Evolutionary conservation across 2,329 filamentous ascomycete species (phyloP).

Genomic region (Alternaria dauci): DNA sequence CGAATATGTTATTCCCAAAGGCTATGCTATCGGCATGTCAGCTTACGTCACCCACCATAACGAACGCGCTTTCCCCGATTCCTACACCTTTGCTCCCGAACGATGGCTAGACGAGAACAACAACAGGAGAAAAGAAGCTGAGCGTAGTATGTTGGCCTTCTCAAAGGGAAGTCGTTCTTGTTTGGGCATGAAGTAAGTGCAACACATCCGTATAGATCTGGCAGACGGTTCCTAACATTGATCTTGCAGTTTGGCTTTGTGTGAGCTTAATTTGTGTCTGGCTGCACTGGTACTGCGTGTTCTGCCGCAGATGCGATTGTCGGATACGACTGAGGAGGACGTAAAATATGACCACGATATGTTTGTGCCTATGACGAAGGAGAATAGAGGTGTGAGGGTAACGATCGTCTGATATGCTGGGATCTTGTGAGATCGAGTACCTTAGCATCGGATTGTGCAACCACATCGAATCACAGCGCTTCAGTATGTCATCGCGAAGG

Average conservation of each 20-base stretch:
- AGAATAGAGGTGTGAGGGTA: slow-evolving; percentile 33
- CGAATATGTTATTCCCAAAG: slow-evolving; percentile 32
- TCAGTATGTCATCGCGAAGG: background rate
- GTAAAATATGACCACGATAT: slow-evolving; percentile 37
- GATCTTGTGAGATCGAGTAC: background rate
- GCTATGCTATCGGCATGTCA: slow-evolving; percentile 40
- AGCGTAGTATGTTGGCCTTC: slow-evolving; percentile 41
- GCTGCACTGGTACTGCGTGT: slow-evolving; percentile 32
- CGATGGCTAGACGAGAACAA: slow-evolving; percentile 42
- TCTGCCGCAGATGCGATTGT: slow-evolving; percentile 34
- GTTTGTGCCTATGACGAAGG: slow-evolving; percentile 39
- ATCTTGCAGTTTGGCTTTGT: slow-evolving; percentile 30
- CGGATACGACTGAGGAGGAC: slow-evolving; percentile 31
- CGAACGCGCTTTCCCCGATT: slow-evolving; percentile 36
- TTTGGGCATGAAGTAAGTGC: slow-evolving; percentile 46
- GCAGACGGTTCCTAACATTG: background rate
- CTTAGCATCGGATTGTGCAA: no score
- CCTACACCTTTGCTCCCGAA: slow-evolving; percentile 39
- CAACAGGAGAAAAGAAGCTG: slow-evolving; percentile 33
- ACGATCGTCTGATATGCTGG: slow-evolving; percentile 13
- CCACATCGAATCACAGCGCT: background rate
- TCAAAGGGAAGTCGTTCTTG: slow-evolving; percentile 44
- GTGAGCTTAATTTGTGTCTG: slow-evolving; percentile 34
- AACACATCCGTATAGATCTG: background rate
- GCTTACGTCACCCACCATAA: slow-evolving; percentile 36